Conservation (phyloP, 441 rosid species). For the Adansonia rubrostipa region DNA sequence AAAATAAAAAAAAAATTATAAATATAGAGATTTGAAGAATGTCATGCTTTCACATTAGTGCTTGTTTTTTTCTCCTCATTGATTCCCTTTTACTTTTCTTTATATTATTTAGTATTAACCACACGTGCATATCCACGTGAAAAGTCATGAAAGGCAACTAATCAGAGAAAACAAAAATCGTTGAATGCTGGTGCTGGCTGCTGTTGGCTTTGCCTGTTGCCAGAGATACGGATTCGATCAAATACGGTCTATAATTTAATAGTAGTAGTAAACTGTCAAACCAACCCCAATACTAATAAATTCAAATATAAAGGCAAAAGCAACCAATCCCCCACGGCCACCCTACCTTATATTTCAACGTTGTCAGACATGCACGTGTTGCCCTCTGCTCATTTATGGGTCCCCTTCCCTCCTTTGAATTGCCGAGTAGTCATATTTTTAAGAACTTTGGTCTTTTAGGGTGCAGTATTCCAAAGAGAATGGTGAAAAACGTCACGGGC, state of each 20-base stretch:
- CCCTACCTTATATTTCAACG: conserved; percentile 32
- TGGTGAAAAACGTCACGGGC: not conserved
- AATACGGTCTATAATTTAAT: not conserved
- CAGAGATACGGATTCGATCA: not conserved
- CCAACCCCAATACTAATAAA: not conserved
- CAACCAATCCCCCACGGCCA: not conserved
- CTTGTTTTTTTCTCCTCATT: too few species aligned
- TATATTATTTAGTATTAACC: not conserved
- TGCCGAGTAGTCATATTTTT: not conserved
- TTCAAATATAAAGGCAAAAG: not conserved
- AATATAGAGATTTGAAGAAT: too few species aligned
- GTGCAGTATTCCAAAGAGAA: not conserved
- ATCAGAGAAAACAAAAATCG: not conserved
- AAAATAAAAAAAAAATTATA: too few species aligned
- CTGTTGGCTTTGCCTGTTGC: not conserved
- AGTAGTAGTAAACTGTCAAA: not conserved
- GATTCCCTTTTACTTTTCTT: not conserved
- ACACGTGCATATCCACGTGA: conserved; percentile 39
- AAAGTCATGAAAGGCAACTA: conserved; percentile 5
- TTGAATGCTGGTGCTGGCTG: not conserved
- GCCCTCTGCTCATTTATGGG: not conserved
- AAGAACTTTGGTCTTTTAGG: not conserved
- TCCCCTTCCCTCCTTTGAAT: not conserved
- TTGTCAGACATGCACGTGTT: conserved; percentile 52
- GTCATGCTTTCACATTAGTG: not conserved